A percentile compares a stretch with the other conserved stretches of the same genome.
Evolutionary conservation across 2,329 filamentous ascomycete genomes (phyloP).

Genomic region (Colletotrichum tofieldiae): DNA sequence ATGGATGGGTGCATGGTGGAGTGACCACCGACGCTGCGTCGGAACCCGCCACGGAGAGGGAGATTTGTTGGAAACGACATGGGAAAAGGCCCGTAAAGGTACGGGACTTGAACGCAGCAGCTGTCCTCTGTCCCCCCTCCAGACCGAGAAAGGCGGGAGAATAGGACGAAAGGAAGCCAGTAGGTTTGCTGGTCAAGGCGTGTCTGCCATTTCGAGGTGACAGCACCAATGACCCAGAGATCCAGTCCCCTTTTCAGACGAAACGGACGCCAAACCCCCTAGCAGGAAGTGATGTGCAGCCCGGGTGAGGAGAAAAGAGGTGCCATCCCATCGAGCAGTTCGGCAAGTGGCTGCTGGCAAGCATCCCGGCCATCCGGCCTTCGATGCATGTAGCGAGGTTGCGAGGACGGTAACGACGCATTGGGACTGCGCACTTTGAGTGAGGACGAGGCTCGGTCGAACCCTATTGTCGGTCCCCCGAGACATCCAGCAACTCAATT

Average conservation of each 20-base stretch:
- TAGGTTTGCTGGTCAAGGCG: neutral
- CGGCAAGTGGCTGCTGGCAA: constrained; percentile 13
- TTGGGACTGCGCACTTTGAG: neutral
- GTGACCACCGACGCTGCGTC: constrained; percentile 26
- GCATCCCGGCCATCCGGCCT: constrained; percentile 9
- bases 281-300: constrained; percentile 14
- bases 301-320: constrained; percentile 18
- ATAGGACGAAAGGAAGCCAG: neutral
- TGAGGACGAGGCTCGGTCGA: neutral
- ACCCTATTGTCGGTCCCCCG: constrained; percentile 1
- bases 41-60: constrained; percentile 21
- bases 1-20: constrained; percentile 36
- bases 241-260: constrained; percentile 30
- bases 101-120: neutral
- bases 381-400: constrained; percentile 22
- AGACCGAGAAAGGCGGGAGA: neutral
- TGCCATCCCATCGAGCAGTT: constrained; percentile 16
- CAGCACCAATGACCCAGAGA: constrained; percentile 2
- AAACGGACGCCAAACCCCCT: constrained; percentile 3
- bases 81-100: neutral
- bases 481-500: constrained; percentile 30
- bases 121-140: neutral
- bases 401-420: neutral
- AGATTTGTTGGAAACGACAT: constrained; percentile 16
- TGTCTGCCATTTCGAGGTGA: neutral